phyloP scores from a whole-genome alignment of 306 rosid species.

The Glycine latifolia region DNA sequence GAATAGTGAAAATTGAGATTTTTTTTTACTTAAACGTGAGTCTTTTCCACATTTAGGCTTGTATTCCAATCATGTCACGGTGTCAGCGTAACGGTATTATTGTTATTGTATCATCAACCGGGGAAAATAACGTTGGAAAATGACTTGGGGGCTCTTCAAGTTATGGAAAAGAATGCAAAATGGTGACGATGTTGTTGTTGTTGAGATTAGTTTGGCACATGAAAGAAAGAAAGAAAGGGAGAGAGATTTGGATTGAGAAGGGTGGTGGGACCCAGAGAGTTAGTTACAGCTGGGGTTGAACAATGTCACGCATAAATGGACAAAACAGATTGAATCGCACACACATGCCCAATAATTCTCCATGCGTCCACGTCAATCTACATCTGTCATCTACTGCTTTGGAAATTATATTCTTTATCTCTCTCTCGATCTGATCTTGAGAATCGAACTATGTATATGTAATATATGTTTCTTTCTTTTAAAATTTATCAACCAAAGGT shows the following conservation, averaged over 20 bases:
- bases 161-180: not conserved
- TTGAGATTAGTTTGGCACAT: slow-evolving; percentile 28
- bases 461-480: slow-evolving; percentile 34
- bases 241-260: not conserved
- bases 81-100: not conserved
- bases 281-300: slow-evolving; percentile 64
- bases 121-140: slow-evolving; percentile 35
- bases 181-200: slow-evolving; percentile 15
- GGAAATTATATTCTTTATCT: slow-evolving; percentile 43
- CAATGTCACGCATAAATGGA: slow-evolving; percentile 63
- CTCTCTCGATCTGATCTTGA: slow-evolving; percentile 62
- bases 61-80: not conserved
- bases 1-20: slow-evolving; percentile 43
- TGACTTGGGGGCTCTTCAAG: slow-evolving; percentile 12
- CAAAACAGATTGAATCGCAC: slow-evolving; percentile 56
- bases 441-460: slow-evolving; percentile 46
- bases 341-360: slow-evolving; percentile 61
- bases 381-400: slow-evolving; percentile 45
- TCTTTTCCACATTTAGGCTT: too few relatives aligned
- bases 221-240: not conserved
- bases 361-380: slow-evolving; percentile 28
- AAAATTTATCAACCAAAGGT: slow-evolving; percentile 37
- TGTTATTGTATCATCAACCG: too few relatives aligned
- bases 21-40: too few relatives aligned
- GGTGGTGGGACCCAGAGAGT: slow-evolving; percentile 47